Evolutionary conservation across 306 rosid genomes (phyloP).

Genomic region (Quercus agrifolia): DNA sequence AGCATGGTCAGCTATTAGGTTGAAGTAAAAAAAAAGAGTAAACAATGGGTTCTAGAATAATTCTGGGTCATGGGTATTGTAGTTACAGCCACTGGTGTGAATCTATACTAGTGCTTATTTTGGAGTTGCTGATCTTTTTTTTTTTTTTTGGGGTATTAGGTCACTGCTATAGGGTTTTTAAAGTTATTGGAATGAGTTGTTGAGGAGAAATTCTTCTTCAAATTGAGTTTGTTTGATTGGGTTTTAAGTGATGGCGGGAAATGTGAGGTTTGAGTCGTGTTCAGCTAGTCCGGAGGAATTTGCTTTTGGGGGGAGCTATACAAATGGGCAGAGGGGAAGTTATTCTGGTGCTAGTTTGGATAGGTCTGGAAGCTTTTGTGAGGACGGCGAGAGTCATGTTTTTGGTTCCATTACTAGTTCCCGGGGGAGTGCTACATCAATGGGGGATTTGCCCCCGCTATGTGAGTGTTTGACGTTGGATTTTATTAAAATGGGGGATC

Average conservation of each 20-base stretch:
- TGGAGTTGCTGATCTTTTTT: constrained; percentile 32
- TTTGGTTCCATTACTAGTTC: constrained; percentile 41
- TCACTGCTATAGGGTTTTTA: constrained; percentile 2
- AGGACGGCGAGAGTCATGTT: constrained; percentile 51
- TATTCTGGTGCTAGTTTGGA: constrained; percentile 46
- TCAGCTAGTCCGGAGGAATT: constrained; percentile 53
- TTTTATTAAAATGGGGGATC: constrained; percentile 55
- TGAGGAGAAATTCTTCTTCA: constrained; percentile 16
- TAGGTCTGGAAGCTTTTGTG: constrained; percentile 58
- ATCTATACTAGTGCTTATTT: constrained; percentile 22
- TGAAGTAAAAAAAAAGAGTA: not conserved
- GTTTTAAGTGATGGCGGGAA: constrained; percentile 59
- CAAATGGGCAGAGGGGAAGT: constrained; percentile 51
- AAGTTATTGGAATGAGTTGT: constrained; percentile 16
- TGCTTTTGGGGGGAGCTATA: constrained; percentile 43
- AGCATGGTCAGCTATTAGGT: not conserved
- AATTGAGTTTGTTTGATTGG: constrained; percentile 30
- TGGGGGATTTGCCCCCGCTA: constrained; percentile 46
- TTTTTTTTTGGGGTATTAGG: not conserved
- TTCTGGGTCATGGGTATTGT: constrained; percentile 29
- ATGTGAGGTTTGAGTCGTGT: constrained; percentile 54
- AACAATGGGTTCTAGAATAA: not conserved
- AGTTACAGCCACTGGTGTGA: constrained; percentile 21
- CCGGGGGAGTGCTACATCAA: constrained; percentile 43
- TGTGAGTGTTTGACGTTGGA: constrained; percentile 57